These are phyloP conservation scores for Wolfiporia cocos DNA, from an alignment of 1,284 basidiomycete species.

Conservation along the genomic window DNA sequence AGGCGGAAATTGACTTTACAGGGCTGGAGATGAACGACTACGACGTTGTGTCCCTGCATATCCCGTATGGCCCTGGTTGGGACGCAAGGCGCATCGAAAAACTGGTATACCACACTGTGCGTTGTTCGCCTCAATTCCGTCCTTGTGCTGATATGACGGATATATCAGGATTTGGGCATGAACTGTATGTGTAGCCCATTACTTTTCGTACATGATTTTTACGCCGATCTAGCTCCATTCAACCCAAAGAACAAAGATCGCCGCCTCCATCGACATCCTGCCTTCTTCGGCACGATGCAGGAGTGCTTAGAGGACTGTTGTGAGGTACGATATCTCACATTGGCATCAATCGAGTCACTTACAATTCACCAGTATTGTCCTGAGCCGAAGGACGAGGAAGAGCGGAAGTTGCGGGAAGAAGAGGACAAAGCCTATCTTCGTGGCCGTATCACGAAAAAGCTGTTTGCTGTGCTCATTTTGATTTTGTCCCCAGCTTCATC, in stretches of 20 bases:
- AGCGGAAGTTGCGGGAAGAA: slow-evolving; percentile 39
- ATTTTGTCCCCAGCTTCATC: slow-evolving; percentile 36
- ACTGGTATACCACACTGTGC: slow-evolving; percentile 45
- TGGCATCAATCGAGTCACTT: background rate
- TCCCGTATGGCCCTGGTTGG: slow-evolving; percentile 60
- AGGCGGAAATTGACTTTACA: slow-evolving; percentile 32
- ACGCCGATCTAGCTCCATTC: slow-evolving; percentile 38
- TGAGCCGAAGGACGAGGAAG: slow-evolving; percentile 43
- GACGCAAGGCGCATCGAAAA: slow-evolving; percentile 51
- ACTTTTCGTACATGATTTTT: no score
- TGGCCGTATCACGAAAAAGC: slow-evolving; percentile 42
- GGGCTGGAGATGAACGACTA: slow-evolving; percentile 55
- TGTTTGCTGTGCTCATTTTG: background rate
- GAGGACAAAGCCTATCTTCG: slow-evolving; percentile 49
- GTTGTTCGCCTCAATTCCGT: no score
- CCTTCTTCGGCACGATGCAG: slow-evolving; percentile 52
- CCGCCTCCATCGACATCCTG: slow-evolving; percentile 53
- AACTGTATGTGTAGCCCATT: slow-evolving; percentile 41
- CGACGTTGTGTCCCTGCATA: slow-evolving; percentile 48
- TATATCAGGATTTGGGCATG: slow-evolving; percentile 42
- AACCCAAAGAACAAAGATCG: slow-evolving; percentile 56
- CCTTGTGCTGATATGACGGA: background rate
- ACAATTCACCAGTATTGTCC: slow-evolving; percentile 39
- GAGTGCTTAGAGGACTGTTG: slow-evolving; percentile 57
- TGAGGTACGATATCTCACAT: slow-evolving; percentile 41